Conservation (phyloP, 2,329 filamentous ascomycete genomes). For the Ophiocordyceps sinensis region DNA sequence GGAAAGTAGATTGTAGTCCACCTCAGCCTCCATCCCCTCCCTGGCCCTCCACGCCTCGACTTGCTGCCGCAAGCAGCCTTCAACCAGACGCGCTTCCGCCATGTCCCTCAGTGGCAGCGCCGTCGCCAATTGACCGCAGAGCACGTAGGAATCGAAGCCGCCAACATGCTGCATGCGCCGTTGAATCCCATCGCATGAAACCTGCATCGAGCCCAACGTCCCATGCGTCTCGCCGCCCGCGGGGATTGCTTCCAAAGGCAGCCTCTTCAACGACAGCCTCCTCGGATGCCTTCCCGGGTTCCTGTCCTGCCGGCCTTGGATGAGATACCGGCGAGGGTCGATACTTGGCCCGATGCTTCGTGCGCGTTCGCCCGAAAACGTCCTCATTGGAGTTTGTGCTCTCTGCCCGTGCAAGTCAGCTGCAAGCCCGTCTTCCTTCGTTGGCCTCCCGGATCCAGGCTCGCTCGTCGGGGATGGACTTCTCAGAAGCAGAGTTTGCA, state of each 20-base stretch:
- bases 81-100: constrained; percentile 10
- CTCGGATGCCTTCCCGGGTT: constrained; percentile 4
- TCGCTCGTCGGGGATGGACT: background rate
- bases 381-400: background rate
- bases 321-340: constrained; percentile 9
- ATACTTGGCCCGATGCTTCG: background rate
- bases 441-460: background rate
- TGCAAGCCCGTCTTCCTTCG: background rate
- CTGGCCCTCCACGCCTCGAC: constrained; percentile 10
- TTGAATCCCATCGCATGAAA: constrained; percentile 1
- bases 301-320: constrained; percentile 6
- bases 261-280: constrained; percentile 8
- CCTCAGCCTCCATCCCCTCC: constrained; percentile 2
- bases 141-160: constrained; percentile 2
- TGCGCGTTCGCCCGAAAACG: background rate
- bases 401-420: background rate
- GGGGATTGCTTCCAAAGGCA: constrained; percentile 14
- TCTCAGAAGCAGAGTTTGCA: constrained; percentile 1
- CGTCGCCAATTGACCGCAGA: constrained; percentile 1
- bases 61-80: constrained; percentile 7
- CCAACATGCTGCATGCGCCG: constrained; percentile 4
- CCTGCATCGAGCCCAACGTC: constrained; percentile 1
- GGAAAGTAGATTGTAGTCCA: constrained; percentile 12
- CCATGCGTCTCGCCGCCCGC: constrained; percentile 5
- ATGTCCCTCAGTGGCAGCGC: constrained; percentile 10